Conservation (phyloP, 331 rosid genomes). For the Spiraea crenata region DNA sequence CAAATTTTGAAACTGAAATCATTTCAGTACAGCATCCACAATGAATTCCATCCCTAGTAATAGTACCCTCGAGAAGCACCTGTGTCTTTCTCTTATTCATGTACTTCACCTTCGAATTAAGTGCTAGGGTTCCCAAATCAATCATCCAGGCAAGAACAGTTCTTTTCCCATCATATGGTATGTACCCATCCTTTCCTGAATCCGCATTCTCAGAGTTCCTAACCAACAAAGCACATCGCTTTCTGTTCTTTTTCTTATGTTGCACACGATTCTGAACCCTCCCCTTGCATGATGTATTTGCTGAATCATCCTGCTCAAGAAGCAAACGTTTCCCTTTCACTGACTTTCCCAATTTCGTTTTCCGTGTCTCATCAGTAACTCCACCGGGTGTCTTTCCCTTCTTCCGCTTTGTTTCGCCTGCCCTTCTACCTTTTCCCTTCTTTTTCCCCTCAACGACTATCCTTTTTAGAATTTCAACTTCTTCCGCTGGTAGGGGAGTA, state of each 20-base stretch:
- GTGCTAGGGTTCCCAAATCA: slow-evolving; percentile 66
- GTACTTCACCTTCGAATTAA: slow-evolving; percentile 64
- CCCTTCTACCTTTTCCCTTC: background rate
- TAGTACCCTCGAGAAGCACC: slow-evolving; percentile 51
- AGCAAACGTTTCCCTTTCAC: slow-evolving; percentile 37
- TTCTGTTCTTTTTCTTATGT: slow-evolving; percentile 49
- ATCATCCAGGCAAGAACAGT: slow-evolving; percentile 89
- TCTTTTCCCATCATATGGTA: slow-evolving; percentile 74
- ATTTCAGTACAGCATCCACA: slow-evolving; percentile 74
- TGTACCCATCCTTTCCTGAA: slow-evolving; percentile 73
- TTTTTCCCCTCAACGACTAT: slow-evolving; percentile 17
- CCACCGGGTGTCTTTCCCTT: slow-evolving; percentile 16
- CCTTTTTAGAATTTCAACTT: slow-evolving; percentile 51
- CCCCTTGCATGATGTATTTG: slow-evolving; percentile 28
- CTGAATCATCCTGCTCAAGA: slow-evolving; percentile 28
- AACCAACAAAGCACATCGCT: slow-evolving; percentile 56
- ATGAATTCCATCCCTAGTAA: slow-evolving; percentile 76
- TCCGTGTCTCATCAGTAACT: slow-evolving; percentile 31
- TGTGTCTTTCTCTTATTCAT: slow-evolving; percentile 36
- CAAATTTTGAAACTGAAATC: slow-evolving; percentile 56
- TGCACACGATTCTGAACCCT: slow-evolving; percentile 40
- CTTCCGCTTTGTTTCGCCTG: slow-evolving; percentile 3
- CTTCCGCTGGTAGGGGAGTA: slow-evolving; percentile 63
- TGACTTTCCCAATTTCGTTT: slow-evolving; percentile 39
- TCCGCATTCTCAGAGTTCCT: slow-evolving; percentile 62